Evolutionary conservation across 2,329 filamentous ascomycete species (phyloP), one percentile per base, ranked within the genome.

Genomic region (Peltaster fructicola): DNA sequence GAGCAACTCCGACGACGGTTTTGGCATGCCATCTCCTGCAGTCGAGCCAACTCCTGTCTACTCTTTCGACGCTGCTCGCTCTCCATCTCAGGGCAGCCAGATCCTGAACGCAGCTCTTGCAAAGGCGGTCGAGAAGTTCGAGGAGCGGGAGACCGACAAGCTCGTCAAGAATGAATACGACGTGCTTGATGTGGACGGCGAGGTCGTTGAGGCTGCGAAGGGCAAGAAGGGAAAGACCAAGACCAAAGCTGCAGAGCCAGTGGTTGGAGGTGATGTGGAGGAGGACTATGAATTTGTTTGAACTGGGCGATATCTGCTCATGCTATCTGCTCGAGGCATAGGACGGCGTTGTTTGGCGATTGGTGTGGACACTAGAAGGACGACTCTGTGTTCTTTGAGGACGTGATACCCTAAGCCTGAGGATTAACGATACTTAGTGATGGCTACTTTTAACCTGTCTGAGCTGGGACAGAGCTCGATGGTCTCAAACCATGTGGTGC

Each of bases 151-250:
- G 48, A 70, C 64, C 2, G 63, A 68, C 47, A 66, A 67, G 49
- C 45, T 72, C 23, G 59, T 68, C 44, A 63, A 61, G 50, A 56
- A 57, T 28, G 66, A 71, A 49, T 72, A 70, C 37, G 65, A 70
- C 40, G 56, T 54, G 37, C 60, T 53, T 36, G 57, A 57, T 25
- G 35, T 41, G 9, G 41, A 47, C 9, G 48, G 48, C 10, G 42
- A 50, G 31, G 35, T 34, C 16, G 35, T 48, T 8, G 36, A 33
- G 6, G 30, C 39, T 14, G 28, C 37, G 7, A 39, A 43, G 11
- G 42, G 43, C 11, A 52, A 48, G 35, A 44, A 39, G 33, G 36
- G 35, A 27, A 49, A 45, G 40, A 30, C 30, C 20, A 48, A 47
- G 39, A 35, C 40, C 35, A 47, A 44, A 34, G 38, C 27, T 7